A percentile compares a stretch with the other conserved stretches of the same genome.
phyloP scores from a whole-genome alignment of 129 eudicot species.

The Pittosporum tobira region DNA sequence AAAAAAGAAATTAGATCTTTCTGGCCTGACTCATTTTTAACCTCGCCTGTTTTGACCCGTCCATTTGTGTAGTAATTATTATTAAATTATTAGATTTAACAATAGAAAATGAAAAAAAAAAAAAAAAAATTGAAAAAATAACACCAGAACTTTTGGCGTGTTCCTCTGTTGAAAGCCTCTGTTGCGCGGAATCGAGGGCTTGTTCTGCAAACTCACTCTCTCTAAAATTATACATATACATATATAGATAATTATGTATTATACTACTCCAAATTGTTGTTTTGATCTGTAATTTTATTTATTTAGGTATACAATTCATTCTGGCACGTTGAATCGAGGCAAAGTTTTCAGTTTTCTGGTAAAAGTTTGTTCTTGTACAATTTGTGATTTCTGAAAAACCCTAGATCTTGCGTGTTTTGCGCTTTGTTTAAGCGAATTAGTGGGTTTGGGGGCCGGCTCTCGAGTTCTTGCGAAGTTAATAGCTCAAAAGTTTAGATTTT shows the following conservation, averaged over 20 bases:
- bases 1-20: too few relatives aligned
- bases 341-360: not conserved
- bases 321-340: conserved; percentile 8
- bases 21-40: too few relatives aligned
- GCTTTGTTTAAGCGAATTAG: conserved; percentile 12
- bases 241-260: too few relatives aligned
- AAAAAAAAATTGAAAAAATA: not conserved
- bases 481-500: conserved; percentile 19
- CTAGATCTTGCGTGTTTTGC: conserved; percentile 32
- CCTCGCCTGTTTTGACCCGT: too few relatives aligned
- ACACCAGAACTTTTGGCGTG: conserved; percentile 5
- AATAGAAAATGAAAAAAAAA: not conserved
- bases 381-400: conserved; percentile 29
- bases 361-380: not conserved
- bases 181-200: conserved; percentile 41
- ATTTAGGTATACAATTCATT: not conserved
- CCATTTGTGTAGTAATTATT: too few relatives aligned
- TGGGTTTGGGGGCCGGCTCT: conserved; percentile 25
- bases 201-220: conserved; percentile 17
- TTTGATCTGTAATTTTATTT: conserved; percentile 22
- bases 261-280: conserved; percentile 3
- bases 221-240: too few relatives aligned
- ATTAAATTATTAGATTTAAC: too few relatives aligned
- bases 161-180: conserved; percentile 40
- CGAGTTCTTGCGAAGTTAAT: conserved; percentile 1